phyloP scores from a whole-genome alignment of 345 rosid species.

The Salix exigua region DNA sequence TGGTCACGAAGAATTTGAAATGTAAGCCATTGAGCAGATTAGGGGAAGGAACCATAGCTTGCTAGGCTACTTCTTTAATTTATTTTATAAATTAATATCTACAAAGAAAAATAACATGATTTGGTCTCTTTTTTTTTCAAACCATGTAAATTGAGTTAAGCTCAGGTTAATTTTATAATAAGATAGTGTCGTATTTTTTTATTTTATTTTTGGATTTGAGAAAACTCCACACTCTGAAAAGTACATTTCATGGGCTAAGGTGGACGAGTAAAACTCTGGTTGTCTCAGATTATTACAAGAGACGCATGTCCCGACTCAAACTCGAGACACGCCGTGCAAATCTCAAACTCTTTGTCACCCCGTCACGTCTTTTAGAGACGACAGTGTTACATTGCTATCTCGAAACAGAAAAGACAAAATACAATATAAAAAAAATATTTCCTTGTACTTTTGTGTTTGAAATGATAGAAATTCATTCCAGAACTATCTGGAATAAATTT shows the following conservation, averaged over 20 bases:
- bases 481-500: no score
- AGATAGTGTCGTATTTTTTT: no score
- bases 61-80: no score
- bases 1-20: neutral
- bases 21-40: neutral
- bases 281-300: no score
- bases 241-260: no score
- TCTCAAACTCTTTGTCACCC: accelerated
- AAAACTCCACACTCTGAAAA: no score
- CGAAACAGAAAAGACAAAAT: accelerated
- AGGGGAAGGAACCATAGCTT: neutral
- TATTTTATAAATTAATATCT: neutral
- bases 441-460: no score
- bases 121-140: neutral
- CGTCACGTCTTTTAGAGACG: accelerated
- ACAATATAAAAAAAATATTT: no score
- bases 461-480: no score
- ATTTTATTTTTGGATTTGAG: no score
- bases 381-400: no score
- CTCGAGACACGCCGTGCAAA: accelerated
- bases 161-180: neutral
- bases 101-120: neutral
- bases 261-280: no score
- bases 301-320: accelerated
- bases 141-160: neutral